phyloP scores from a whole-genome alignment of 2,329 filamentous ascomycete genomes.

The Penicillium digitatum region DNA sequence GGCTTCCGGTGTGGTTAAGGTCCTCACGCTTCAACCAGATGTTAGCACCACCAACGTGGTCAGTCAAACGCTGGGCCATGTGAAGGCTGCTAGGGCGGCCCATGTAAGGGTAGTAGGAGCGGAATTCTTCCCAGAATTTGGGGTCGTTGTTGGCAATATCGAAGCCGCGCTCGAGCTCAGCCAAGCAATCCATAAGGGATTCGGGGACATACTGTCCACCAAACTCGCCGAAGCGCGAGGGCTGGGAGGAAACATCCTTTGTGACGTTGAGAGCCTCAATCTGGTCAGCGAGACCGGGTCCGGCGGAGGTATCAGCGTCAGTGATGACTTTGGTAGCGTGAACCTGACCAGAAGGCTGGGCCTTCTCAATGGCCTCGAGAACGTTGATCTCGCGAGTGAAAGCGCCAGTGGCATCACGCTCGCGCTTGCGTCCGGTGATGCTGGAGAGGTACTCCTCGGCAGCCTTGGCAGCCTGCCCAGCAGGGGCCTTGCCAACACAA shows the following conservation, averaged over 20 bases:
- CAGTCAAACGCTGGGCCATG: slow-evolving; percentile 79
- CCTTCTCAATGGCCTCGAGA: slow-evolving; percentile 62
- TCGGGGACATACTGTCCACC: slow-evolving; percentile 97
- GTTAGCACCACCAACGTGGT: slow-evolving; percentile 84
- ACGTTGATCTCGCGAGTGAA: slow-evolving; percentile 65
- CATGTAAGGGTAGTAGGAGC: slow-evolving; percentile 96
- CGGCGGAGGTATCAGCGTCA: slow-evolving; percentile 52
- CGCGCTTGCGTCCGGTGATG: slow-evolving; percentile 56
- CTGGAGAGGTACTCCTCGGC: slow-evolving; percentile 85
- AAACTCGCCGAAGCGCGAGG: slow-evolving; percentile 88
- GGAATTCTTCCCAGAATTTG: slow-evolving; percentile 94
- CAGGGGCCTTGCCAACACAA: slow-evolving; percentile 65
- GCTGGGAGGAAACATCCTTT: slow-evolving; percentile 57
- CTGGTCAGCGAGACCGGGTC: slow-evolving; percentile 72
- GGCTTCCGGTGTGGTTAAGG: slow-evolving; percentile 92
- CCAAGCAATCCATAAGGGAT: slow-evolving; percentile 93
- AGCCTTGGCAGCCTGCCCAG: slow-evolving; percentile 63
- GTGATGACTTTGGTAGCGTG: slow-evolving; percentile 62
- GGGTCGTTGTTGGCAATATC: slow-evolving; percentile 81
- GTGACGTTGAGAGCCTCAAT: slow-evolving; percentile 73
- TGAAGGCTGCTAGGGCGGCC: slow-evolving; percentile 89
- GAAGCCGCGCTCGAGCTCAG: slow-evolving; percentile 87
- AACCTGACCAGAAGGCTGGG: slow-evolving; percentile 50
- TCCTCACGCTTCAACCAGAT: slow-evolving; percentile 99
- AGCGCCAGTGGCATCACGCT: slow-evolving; percentile 43